phyloP scores from a whole-genome alignment of 2,329 filamentous ascomycete species.

The Dactylellina parvicollis region DNA sequence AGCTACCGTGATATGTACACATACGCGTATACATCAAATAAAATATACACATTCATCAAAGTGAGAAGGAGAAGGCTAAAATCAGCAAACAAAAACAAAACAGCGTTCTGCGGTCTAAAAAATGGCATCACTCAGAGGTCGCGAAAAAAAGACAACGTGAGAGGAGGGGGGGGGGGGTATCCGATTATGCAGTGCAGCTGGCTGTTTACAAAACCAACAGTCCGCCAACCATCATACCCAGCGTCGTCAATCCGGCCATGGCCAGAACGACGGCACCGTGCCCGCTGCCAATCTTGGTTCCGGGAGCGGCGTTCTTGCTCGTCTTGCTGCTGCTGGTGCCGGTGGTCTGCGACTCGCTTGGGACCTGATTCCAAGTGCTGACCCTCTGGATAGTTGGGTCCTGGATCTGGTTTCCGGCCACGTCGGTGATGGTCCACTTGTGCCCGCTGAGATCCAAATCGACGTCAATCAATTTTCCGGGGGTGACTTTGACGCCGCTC shows the following conservation, averaged over 20 bases:
- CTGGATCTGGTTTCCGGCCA: constrained; percentile 26
- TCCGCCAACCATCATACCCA: constrained; percentile 33
- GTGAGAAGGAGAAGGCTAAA: neutral
- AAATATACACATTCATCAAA: constrained; percentile 29
- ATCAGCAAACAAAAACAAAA: neutral
- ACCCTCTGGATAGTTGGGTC: constrained; percentile 42
- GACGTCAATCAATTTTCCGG: constrained; percentile 41
- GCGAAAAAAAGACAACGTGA: neutral
- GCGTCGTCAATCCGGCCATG: constrained; percentile 24
- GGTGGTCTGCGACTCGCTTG: neutral
- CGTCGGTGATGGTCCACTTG: constrained; percentile 52
- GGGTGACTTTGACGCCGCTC: constrained; percentile 41
- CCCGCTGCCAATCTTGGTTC: neutral
- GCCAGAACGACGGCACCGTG: constrained; percentile 2
- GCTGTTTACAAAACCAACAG: constrained; percentile 22
- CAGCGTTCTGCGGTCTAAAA: constrained; percentile 17
- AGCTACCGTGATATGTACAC: neutral
- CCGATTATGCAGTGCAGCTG: neutral
- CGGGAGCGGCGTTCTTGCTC: constrained; percentile 41
- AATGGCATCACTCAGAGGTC: neutral
- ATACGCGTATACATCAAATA: no score
- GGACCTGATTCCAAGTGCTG: constrained; percentile 51
- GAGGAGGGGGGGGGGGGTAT: neutral
- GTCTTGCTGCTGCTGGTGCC: constrained; percentile 10
- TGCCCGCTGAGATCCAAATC: constrained; percentile 37